A percentile compares a stretch with the other conserved stretches of the same genome.
These are phyloP conservation scores for Haberlea rhodopensis DNA, from an alignment of 257 asterid species.

Conservation along the genomic window DNA sequence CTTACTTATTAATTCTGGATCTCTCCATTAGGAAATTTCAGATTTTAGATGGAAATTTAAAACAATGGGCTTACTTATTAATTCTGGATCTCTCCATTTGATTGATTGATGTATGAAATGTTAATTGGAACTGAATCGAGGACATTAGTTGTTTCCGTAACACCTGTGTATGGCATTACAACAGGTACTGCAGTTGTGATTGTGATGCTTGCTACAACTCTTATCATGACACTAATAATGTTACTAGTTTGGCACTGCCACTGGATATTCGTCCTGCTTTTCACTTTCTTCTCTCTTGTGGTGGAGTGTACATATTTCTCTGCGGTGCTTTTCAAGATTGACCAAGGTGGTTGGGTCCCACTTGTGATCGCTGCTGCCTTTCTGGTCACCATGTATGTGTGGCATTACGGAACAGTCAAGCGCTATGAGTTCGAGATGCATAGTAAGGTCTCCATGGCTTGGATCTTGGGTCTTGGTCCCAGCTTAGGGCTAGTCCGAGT, in stretches of 20 bases:
- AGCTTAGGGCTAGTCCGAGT: constrained; percentile 78
- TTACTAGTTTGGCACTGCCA: constrained; percentile 73
- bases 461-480: constrained; percentile 83
- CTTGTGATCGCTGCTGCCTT: constrained; percentile 63
- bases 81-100: no score
- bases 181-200: constrained; percentile 77
- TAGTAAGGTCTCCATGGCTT: constrained; percentile 74
- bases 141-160: not conserved
- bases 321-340: constrained; percentile 58
- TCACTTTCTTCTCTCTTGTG: constrained; percentile 54
- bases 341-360: constrained; percentile 88
- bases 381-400: constrained; percentile 57
- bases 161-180: not conserved
- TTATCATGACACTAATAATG: constrained; percentile 70
- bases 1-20: no score
- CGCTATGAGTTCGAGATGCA: constrained; percentile 71
- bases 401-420: constrained; percentile 73
- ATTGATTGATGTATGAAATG: no score
- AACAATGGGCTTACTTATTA: no score
- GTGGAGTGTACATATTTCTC: constrained; percentile 64
- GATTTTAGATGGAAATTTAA: no score
- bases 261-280: constrained; percentile 52
- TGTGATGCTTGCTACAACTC: constrained; percentile 74
- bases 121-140: constrained; percentile 32
- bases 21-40: no score